These are phyloP conservation scores for Jacaranda mimosifolia DNA, from an alignment of 257 asterid genomes.

Conservation along the genomic window DNA sequence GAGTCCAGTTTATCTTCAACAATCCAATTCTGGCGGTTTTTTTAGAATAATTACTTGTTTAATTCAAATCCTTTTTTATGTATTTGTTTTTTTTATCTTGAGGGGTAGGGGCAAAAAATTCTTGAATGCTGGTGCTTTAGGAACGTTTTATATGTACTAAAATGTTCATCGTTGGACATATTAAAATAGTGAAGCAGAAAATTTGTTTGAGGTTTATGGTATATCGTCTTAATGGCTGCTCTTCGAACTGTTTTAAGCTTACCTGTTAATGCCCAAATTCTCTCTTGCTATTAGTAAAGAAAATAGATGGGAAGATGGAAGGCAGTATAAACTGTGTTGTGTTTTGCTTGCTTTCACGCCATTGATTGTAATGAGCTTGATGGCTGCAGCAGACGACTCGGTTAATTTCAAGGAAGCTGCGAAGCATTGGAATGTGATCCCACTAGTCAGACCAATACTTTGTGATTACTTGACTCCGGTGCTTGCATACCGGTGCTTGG, in stretches of 20 bases:
- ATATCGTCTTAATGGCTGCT: too few relatives aligned
- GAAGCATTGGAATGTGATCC: conserved; percentile 85
- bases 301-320: conserved; percentile 12
- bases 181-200: too few relatives aligned
- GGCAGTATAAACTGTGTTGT: conserved; percentile 8
- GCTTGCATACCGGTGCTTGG: conserved; percentile 94
- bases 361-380: conserved; percentile 14
- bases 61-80: neutral
- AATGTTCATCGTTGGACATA: neutral
- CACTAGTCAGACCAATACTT: conserved; percentile 75
- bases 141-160: neutral
- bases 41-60: neutral
- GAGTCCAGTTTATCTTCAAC: neutral
- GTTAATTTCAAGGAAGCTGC: conserved; percentile 92
- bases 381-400: conserved; percentile 67
- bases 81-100: neutral
- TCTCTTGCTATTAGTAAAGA: neutral
- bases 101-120: neutral
- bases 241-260: neutral
- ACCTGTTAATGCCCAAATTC: neutral
- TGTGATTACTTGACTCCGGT: conserved; percentile 95
- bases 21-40: neutral
- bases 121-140: neutral
- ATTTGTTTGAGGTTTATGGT: too few relatives aligned
- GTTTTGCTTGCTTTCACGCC: conserved; percentile 1